These are phyloP conservation scores for Pythium scleroteichum DNA, from an alignment of 352 stramenopile species.

Conservation along the genomic window DNA sequence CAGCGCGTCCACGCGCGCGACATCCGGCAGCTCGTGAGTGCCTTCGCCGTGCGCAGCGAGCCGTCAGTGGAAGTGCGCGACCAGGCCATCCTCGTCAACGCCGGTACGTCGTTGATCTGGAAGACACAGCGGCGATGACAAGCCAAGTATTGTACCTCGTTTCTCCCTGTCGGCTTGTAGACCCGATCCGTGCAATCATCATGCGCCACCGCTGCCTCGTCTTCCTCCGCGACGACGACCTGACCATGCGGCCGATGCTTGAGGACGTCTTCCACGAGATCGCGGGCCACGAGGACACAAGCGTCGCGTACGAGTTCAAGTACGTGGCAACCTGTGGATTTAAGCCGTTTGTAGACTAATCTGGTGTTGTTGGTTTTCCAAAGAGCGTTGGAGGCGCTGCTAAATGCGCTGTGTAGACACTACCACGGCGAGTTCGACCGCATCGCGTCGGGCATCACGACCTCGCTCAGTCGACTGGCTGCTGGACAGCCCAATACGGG, in stretches of 20 bases:
- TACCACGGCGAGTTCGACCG: constrained; percentile 56
- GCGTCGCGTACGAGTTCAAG: constrained; percentile 75
- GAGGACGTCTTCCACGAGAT: constrained; percentile 60
- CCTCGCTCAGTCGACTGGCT: constrained; percentile 46
- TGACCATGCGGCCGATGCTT: constrained; percentile 64
- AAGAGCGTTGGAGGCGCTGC: constrained; percentile 37
- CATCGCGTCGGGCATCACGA: constrained; percentile 46
- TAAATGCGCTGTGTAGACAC: constrained; percentile 58
- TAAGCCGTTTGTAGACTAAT: constrained; percentile 51
- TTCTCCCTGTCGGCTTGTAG: too few species aligned
- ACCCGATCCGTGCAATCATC: constrained; percentile 73
- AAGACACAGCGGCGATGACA: too few species aligned
- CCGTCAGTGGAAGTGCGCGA: constrained; percentile 75
- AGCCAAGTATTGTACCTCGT: too few species aligned
- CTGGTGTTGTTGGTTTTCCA: constrained; percentile 30
- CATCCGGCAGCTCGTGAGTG: constrained; percentile 73
- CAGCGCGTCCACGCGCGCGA: constrained; percentile 74
- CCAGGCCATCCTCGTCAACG: constrained; percentile 79
- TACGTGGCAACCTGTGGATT: constrained; percentile 46
- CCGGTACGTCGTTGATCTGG: constrained; percentile 23
- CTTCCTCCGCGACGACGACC: constrained; percentile 44
- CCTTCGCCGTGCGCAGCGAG: constrained; percentile 74
- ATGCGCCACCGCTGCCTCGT: constrained; percentile 53
- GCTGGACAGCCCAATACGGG: constrained; percentile 38
- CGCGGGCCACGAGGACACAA: constrained; percentile 42